Conservation (phyloP, 352 stramenopile species). For the Pythium monospermum region DNA sequence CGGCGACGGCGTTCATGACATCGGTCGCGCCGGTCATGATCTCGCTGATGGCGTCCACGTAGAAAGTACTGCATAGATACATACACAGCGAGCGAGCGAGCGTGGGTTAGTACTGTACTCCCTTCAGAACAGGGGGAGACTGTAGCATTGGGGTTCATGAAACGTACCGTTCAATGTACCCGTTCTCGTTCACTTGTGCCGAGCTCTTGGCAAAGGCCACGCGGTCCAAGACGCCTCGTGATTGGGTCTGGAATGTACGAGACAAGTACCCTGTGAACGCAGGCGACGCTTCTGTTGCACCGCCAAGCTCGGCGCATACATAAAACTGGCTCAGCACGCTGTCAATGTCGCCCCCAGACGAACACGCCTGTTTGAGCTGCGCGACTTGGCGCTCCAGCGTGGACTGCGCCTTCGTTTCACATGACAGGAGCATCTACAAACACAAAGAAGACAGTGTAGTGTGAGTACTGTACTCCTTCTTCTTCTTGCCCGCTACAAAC, state of each 20-base stretch:
- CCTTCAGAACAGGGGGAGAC: too few relatives aligned
- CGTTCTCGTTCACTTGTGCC: conserved; percentile 65
- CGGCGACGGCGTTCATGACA: conserved; percentile 76
- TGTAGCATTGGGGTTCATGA: neutral
- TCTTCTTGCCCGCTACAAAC: too few relatives aligned
- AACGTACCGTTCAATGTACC: conserved; percentile 69
- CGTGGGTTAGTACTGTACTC: conserved; percentile 2
- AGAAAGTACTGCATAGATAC: conserved; percentile 45
- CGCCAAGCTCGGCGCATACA: conserved; percentile 43
- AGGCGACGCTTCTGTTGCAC: conserved; percentile 20
- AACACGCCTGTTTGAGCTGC: conserved; percentile 37
- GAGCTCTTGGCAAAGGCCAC: conserved; percentile 45
- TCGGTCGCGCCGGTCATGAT: conserved; percentile 66
- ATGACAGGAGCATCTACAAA: conserved; percentile 60
- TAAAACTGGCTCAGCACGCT: conserved; percentile 40
- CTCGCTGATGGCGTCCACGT: conserved; percentile 68
- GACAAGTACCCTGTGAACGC: conserved; percentile 41
- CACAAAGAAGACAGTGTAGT: neutral
- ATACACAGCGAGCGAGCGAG: neutral
- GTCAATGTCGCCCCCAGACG: conserved; percentile 40
- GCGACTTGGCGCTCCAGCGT: conserved; percentile 37
- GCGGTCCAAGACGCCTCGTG: conserved; percentile 42
- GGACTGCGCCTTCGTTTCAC: conserved; percentile 56
- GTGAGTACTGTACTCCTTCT: too few relatives aligned
- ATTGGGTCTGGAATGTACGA: conserved; percentile 50